These are phyloP conservation scores for Ogataea thermomethanolica DNA, from an alignment of 805 yeast genomes.

Conservation along the genomic window DNA sequence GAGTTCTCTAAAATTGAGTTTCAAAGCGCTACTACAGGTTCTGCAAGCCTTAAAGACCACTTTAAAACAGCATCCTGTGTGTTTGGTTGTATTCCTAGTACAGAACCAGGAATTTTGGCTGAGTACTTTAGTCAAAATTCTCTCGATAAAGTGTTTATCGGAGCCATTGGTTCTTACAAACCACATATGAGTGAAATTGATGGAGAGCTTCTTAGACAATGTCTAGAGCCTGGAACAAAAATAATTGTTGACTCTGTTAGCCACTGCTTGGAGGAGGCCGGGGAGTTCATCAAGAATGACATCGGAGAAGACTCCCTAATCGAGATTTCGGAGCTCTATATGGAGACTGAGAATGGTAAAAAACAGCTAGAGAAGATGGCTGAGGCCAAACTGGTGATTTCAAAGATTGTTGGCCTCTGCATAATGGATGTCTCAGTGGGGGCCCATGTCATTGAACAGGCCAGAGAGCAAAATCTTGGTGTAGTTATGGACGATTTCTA, in stretches of 20 bases:
- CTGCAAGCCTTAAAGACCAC: constrained; percentile 19
- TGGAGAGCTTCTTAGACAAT: constrained; percentile 35
- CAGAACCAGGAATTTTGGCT: constrained; percentile 41
- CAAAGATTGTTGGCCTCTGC: constrained; percentile 59
- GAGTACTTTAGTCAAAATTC: constrained; percentile 28
- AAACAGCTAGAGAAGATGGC: constrained; percentile 17
- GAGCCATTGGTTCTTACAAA: constrained; percentile 64
- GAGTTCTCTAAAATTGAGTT: constrained; percentile 34
- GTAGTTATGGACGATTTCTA: constrained; percentile 31
- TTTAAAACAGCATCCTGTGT: constrained; percentile 44
- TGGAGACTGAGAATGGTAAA: constrained; percentile 2
- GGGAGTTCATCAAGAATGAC: constrained; percentile 52
- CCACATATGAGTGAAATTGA: constrained; percentile 67
- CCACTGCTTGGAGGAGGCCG: constrained; percentile 58
- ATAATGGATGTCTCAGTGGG: constrained; percentile 63
- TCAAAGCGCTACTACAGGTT: constrained; percentile 18
- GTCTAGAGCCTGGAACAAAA: constrained; percentile 36
- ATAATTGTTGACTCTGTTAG: constrained; percentile 59
- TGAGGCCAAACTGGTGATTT: constrained; percentile 37
- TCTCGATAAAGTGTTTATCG: constrained; percentile 39
- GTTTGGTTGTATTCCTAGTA: constrained; percentile 60
- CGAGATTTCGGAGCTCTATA: constrained; percentile 43
- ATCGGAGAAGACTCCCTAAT: constrained; percentile 39
- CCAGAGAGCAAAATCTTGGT: constrained; percentile 31
- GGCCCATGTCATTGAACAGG: constrained; percentile 35